Evolutionary conservation across 768 basidiomycete species (phyloP).

Genomic region (Pulveroboletus sp.): DNA sequence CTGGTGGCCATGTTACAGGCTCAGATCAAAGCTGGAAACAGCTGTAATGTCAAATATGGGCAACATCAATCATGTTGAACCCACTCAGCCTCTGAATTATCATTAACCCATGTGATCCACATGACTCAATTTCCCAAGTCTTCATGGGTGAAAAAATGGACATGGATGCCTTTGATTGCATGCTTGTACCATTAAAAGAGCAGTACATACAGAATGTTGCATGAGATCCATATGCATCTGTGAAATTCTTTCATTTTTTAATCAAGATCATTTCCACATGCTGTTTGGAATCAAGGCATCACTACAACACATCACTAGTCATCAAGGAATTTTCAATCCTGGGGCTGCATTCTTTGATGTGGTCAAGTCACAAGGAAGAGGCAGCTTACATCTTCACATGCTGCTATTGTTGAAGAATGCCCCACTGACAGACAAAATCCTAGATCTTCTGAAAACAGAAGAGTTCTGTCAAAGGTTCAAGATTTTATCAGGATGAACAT

Average conservation of each 20-base stretch:
- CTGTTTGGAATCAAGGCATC: neutral
- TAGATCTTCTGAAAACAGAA: neutral
- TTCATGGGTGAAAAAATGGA: neutral
- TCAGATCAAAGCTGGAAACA: neutral
- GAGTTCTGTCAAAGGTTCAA: neutral
- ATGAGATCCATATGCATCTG: neutral
- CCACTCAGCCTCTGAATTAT: constrained; percentile 1
- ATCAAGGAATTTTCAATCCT: neutral
- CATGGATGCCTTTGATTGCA: neutral
- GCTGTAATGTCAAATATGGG: neutral
- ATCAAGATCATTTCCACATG: neutral
- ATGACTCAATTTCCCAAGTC: neutral
- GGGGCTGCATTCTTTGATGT: neutral
- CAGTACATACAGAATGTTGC: neutral
- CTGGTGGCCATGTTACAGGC: neutral
- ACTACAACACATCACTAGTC: neutral
- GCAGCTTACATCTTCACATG: constrained; percentile 1
- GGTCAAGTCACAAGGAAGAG: neutral
- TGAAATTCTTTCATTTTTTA: neutral
- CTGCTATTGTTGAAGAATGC: neutral
- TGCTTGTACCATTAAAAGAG: neutral
- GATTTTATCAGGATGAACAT: neutral
- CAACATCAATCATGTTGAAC: neutral
- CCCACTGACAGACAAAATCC: neutral
- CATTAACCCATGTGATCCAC: neutral